These are phyloP conservation scores for Fusarium lyarnte DNA, from an alignment of 2,329 filamentous ascomycete genomes.

Conservation along the genomic window DNA sequence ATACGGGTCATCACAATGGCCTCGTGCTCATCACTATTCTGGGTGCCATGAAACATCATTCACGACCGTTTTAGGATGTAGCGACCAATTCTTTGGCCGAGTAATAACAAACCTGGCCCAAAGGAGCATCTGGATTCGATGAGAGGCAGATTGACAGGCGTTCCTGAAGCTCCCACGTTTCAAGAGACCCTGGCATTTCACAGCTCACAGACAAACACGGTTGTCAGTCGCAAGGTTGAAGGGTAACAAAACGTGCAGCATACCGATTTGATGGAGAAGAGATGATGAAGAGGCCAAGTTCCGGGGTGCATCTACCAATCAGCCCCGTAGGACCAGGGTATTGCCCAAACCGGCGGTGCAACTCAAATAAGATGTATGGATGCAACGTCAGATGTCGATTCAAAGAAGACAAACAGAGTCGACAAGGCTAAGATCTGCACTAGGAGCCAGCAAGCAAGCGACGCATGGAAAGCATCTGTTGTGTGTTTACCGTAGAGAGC, in stretches of 20 bases:
- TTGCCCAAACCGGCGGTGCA: conserved; percentile 37
- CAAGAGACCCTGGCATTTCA: conserved; percentile 26
- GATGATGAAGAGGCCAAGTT: conserved; percentile 36
- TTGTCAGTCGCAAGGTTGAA: conserved; percentile 30
- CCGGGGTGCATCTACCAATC: conserved; percentile 43
- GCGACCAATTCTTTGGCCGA: conserved; percentile 16
- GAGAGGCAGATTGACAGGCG: conserved; percentile 18
- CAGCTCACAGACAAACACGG: conserved; percentile 29
- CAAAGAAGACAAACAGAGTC: conserved; percentile 13
- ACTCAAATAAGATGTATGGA: conserved; percentile 37
- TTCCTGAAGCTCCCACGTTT: conserved; percentile 40
- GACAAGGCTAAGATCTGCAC: conserved; percentile 22
- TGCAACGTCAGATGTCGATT: conserved; percentile 39
- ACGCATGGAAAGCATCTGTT: conserved; percentile 6
- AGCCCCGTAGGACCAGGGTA: conserved; percentile 30
- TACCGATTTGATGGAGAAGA: conserved; percentile 43
- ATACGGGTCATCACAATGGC: conserved; percentile 21
- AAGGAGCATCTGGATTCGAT: conserved; percentile 23
- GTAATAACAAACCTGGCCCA: conserved; percentile 6
- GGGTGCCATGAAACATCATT: conserved; percentile 25
- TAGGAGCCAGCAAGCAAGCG: conserved; percentile 13
- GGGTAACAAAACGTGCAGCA: conserved; percentile 40
- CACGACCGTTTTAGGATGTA: conserved; percentile 25
- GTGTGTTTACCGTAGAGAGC: not conserved
- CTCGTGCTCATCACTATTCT: conserved; percentile 26